Percentiles rank a stretch among this genome's conserved stretches.
Evolutionary conservation across 73 alveolate genomes (phyloP).

Genomic region (Tetrahymena malaccensis): DNA sequence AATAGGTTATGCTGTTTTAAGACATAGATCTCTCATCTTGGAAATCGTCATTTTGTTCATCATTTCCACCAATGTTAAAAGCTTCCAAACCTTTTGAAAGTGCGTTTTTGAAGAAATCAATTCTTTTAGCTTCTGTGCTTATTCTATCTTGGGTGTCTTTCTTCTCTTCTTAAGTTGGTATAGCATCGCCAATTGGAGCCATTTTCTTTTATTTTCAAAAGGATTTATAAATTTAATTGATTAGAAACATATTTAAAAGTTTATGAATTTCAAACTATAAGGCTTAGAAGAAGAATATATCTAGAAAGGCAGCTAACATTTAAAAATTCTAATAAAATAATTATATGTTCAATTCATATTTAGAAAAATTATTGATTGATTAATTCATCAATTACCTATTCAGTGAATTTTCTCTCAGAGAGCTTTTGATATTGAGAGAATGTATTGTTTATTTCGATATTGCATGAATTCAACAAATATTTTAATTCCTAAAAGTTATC

Average conservation of each 20-base stretch:
- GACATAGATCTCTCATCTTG: not conserved
- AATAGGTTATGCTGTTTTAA: not conserved
- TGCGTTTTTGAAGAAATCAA: not conserved
- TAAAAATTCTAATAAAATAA: no score
- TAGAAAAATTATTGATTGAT: not conserved
- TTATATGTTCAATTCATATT: not conserved
- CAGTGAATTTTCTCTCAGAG: not conserved
- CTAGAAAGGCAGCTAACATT: no score
- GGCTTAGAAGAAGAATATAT: no score
- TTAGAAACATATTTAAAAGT: no score
- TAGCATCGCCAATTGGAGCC: not conserved
- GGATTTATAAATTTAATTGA: no score
- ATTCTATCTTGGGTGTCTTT: not conserved
- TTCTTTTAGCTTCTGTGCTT: not conserved
- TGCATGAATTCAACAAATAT: not conserved
- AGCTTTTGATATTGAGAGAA: not conserved
- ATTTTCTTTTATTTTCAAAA: not conserved
- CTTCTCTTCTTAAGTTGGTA: not conserved
- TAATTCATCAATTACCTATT: not conserved
- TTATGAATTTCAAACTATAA: no score
- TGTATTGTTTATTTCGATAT: not conserved
- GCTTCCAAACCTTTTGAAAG: not conserved
- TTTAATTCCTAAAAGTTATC: not conserved
- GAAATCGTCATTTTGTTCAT: not conserved
- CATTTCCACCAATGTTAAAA: not conserved